Percentiles rank a stretch among this genome's conserved stretches.
phyloP scores from a whole-genome alignment of 179 eudicot species.

The Monotropa hypopitys region DNA sequence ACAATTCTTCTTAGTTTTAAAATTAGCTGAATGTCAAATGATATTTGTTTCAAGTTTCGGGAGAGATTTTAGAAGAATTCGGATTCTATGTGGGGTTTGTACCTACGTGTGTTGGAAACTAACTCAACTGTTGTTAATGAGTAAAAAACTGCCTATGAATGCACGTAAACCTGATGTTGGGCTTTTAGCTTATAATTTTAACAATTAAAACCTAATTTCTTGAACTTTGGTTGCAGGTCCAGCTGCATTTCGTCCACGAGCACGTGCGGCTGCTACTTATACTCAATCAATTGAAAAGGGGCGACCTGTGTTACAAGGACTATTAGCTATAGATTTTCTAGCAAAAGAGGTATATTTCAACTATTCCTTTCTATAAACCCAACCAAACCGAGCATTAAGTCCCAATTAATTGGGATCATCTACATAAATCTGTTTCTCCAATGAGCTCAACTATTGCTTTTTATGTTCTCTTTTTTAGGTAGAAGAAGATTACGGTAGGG shows the following conservation, averaged over 20 bases:
- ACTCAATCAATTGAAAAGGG: constrained; percentile 72
- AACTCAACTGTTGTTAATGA: neutral
- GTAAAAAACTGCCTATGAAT: neutral
- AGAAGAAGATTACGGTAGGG: neutral
- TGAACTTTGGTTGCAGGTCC: constrained; percentile 45
- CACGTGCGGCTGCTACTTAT: constrained; percentile 61
- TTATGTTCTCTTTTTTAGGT: neutral
- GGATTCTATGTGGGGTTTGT: neutral
- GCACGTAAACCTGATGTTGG: neutral
- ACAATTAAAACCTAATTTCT: constrained; percentile 9
- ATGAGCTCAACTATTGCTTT: no score
- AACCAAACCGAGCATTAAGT: no score
- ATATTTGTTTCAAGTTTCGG: neutral
- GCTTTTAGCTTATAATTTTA: constrained; percentile 1
- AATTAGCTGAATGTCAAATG: constrained; percentile 1
- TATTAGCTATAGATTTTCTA: constrained; percentile 82
- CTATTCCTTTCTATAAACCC: neutral
- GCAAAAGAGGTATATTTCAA: constrained; percentile 65
- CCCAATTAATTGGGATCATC: no score
- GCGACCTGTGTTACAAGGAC: constrained; percentile 88
- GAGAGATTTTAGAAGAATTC: neutral
- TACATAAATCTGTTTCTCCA: no score
- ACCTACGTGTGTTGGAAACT: neutral
- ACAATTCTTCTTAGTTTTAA: neutral
- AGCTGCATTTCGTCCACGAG: constrained; percentile 98